These are phyloP conservation scores for Blastosporella zonata DNA, from an alignment of 1,284 basidiomycete species.

Conservation along the genomic window DNA sequence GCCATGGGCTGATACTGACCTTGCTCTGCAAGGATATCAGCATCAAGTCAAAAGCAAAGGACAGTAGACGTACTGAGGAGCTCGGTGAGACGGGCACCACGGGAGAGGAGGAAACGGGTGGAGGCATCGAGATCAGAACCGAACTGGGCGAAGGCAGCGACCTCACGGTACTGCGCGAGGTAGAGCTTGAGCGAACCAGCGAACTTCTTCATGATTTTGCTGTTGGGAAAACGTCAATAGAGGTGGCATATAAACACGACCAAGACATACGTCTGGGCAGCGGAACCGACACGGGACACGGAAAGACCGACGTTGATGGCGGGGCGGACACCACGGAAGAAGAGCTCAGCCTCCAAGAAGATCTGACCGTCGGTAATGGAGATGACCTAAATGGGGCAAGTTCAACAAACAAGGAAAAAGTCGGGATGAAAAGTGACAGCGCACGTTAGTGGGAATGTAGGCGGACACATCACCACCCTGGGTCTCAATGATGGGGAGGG, in stretches of 20 bases:
- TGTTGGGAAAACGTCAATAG: conserved; percentile 26
- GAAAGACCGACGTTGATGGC: conserved; percentile 99
- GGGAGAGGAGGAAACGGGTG: conserved; percentile 93
- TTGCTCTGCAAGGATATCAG: conserved; percentile 63
- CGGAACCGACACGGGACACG: conserved; percentile 99
- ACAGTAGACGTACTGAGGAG: conserved; percentile 71
- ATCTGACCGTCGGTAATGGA: conserved; percentile 99
- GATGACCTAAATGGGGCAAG: conserved; percentile 64
- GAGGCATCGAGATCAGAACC: conserved; percentile 99
- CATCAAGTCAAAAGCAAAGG: not conserved
- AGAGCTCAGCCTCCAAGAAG: conserved; percentile 99
- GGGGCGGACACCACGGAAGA: conserved; percentile 99
- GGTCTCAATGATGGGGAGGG: conserved; percentile 99
- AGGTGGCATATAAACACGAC: not conserved
- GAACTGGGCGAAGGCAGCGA: conserved; percentile 98
- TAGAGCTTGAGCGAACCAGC: conserved; percentile 99
- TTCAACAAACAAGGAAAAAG: conserved; percentile 10
- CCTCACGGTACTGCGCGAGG: conserved; percentile 99
- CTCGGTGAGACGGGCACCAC: conserved; percentile 98
- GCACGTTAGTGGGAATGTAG: conserved; percentile 86
- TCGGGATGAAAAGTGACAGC: conserved; percentile 25
- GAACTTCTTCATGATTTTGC: conserved; percentile 99
- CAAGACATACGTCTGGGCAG: conserved; percentile 86
- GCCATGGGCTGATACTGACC: conserved; percentile 93
- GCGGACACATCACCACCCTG: conserved; percentile 99